Percentiles rank a stretch among this genome's conserved stretches.
Conservation (phyloP, 306 rosid genomes). For the Cicer pinnatifidum region DNA sequence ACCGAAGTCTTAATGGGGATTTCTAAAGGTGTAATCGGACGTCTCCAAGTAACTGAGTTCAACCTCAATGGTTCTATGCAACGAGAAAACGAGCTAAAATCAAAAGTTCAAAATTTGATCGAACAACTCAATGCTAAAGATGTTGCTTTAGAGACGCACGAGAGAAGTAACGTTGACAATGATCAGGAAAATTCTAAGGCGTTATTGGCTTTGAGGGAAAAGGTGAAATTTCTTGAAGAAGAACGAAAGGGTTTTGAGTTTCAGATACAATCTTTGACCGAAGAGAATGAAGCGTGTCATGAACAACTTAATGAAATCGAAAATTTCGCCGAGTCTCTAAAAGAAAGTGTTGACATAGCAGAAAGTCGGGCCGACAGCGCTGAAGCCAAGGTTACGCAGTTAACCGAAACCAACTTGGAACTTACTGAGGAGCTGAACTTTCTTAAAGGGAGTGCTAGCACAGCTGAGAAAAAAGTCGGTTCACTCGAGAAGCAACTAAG, state of each 20-base stretch:
- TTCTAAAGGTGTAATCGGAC: slow-evolving; percentile 74
- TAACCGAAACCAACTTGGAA: slow-evolving; percentile 79
- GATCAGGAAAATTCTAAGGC: slow-evolving; percentile 56
- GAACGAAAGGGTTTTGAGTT: slow-evolving; percentile 53
- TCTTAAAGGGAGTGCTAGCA: slow-evolving; percentile 72
- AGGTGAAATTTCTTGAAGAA: slow-evolving; percentile 60
- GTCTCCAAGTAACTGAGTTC: slow-evolving; percentile 71
- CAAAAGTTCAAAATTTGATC: slow-evolving; percentile 51
- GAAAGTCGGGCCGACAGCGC: slow-evolving; percentile 79
- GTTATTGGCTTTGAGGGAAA: slow-evolving; percentile 60
- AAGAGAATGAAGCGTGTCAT: slow-evolving; percentile 54
- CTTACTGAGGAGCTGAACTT: slow-evolving; percentile 86
- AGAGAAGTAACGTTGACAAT: slow-evolving; percentile 48
- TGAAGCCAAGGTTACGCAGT: slow-evolving; percentile 74
- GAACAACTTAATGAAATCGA: slow-evolving; percentile 69
- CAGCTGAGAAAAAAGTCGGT: slow-evolving; percentile 80
- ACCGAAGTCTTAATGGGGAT: slow-evolving; percentile 79
- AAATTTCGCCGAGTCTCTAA: slow-evolving; percentile 60
- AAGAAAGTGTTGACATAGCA: slow-evolving; percentile 60
- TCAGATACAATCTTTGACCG: slow-evolving; percentile 52
- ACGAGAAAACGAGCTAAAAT: slow-evolving; percentile 66
- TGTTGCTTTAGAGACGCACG: slow-evolving; percentile 58
- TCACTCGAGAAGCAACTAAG: slow-evolving; percentile 83
- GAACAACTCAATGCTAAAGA: slow-evolving; percentile 65
- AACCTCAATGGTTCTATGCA: slow-evolving; percentile 60